These are phyloP conservation scores for Yueomyces sinensis DNA, from an alignment of 805 yeast genomes.

Conservation along the genomic window DNA sequence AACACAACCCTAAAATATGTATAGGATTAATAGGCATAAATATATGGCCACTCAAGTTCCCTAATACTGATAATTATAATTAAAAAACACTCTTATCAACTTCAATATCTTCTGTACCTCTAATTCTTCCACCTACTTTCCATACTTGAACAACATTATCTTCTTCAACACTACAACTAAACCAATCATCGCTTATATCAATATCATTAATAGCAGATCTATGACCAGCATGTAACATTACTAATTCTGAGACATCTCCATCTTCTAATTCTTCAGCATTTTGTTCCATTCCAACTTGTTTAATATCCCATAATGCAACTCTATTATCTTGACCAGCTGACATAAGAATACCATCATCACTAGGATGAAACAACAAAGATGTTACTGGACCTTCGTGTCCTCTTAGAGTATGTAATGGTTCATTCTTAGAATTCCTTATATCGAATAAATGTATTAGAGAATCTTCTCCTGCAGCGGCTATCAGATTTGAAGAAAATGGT, in stretches of 20 bases:
- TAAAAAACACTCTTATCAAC: too few relatives aligned
- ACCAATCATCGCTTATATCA: constrained; percentile 69
- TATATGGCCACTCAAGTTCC: too few relatives aligned
- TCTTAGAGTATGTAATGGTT: constrained; percentile 54
- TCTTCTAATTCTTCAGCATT: constrained; percentile 80
- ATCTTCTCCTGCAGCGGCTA: constrained; percentile 61
- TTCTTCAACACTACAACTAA: constrained; percentile 44
- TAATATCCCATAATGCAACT: constrained; percentile 69
- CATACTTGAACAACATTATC: constrained; percentile 34
- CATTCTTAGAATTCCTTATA: constrained; percentile 32
- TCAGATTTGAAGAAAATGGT: constrained; percentile 40
- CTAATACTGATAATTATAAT: too few relatives aligned
- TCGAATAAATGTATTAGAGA: constrained; percentile 57
- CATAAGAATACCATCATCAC: constrained; percentile 62
- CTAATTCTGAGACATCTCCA: constrained; percentile 68
- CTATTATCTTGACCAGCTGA: constrained; percentile 70
- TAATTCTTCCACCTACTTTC: constrained; percentile 13
- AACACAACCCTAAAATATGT: too few relatives aligned
- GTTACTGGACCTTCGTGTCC: constrained; percentile 71
- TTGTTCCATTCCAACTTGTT: constrained; percentile 73
- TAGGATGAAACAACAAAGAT: constrained; percentile 65
- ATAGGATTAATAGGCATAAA: too few relatives aligned
- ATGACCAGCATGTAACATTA: constrained; percentile 92
- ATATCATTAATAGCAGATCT: constrained; percentile 65
- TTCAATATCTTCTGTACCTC: too few relatives aligned